phyloP scores from a whole-genome alignment of 2,329 filamentous ascomycete species.

The Lachnellula subtilissima region DNA sequence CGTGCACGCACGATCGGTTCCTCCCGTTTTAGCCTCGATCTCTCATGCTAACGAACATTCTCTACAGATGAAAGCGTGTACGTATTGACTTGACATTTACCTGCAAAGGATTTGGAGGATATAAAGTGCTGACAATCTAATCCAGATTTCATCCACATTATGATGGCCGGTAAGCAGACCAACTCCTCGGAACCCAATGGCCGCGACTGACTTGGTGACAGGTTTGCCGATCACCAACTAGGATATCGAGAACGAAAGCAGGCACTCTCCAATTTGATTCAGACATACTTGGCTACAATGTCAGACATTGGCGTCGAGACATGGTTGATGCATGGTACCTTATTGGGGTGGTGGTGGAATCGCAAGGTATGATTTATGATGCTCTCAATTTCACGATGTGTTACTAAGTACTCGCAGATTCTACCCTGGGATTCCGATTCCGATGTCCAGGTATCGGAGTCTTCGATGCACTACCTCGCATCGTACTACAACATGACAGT shows the following conservation, averaged over 20 bases:
- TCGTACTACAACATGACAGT: slow-evolving; percentile 43
- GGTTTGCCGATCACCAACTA: slow-evolving; percentile 38
- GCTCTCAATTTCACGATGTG: not conserved
- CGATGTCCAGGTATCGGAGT: slow-evolving; percentile 52
- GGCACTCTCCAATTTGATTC: slow-evolving; percentile 65
- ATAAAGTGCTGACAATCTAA: slow-evolving; percentile 10
- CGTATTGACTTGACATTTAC: slow-evolving; percentile 6
- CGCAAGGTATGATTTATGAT: slow-evolving; percentile 22
- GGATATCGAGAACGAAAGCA: slow-evolving; percentile 38
- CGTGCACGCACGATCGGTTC: slow-evolving; percentile 3
- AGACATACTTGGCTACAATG: slow-evolving; percentile 68
- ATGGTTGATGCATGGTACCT: slow-evolving; percentile 70
- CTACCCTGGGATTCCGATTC: slow-evolving; percentile 82
- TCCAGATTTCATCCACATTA: slow-evolving; percentile 36
- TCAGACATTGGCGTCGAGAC: slow-evolving; percentile 46
- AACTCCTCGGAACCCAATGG: not conserved
- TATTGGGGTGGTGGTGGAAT: slow-evolving; percentile 90
- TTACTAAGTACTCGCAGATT: slow-evolving; percentile 35
- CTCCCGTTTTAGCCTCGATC: not conserved
- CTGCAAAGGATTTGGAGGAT: not conserved
- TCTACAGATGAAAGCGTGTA: slow-evolving; percentile 29
- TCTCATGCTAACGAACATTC: slow-evolving; percentile 11
- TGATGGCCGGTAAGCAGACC: slow-evolving; percentile 32
- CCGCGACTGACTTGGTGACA: slow-evolving; percentile 7
- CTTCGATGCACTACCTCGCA: slow-evolving; percentile 48